phyloP scores from a whole-genome alignment of 2,329 filamentous ascomycete species.

The Dryadomyces quercivorus region DNA sequence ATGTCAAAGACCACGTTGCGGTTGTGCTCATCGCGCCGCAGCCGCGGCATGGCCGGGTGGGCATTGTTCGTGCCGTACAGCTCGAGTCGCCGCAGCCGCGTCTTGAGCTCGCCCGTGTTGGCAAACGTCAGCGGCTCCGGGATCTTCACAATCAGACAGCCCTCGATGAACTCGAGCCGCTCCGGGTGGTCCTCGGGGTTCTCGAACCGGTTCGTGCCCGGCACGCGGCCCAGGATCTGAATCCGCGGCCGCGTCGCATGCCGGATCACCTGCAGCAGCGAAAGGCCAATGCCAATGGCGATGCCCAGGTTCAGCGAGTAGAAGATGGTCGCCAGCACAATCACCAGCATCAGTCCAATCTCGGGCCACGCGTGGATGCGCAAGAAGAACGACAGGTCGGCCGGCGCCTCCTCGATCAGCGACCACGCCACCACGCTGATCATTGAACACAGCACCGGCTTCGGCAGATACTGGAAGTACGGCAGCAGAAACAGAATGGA shows the following conservation, averaged over 20 bases:
- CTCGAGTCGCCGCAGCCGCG: conserved; percentile 69
- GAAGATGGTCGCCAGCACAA: conserved; percentile 85
- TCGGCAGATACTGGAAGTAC: conserved; percentile 93
- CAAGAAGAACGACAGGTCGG: conserved; percentile 83
- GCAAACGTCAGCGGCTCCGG: conserved; percentile 94
- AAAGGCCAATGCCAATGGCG: conserved; percentile 84
- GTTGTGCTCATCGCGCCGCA: conserved; percentile 69
- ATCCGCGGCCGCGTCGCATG: conserved; percentile 89
- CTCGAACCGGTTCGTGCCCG: conserved; percentile 71
- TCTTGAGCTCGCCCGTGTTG: conserved; percentile 87
- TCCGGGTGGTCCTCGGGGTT: conserved; percentile 68
- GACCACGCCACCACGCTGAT: conserved; percentile 93
- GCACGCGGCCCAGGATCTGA: conserved; percentile 85
- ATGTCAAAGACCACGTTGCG: conserved; percentile 94
- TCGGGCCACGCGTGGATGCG: conserved; percentile 78
- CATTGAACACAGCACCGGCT: conserved; percentile 86
- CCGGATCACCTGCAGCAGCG: conserved; percentile 76
- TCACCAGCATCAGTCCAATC: conserved; percentile 74
- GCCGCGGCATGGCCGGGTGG: conserved; percentile 75
- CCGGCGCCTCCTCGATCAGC: conserved; percentile 86
- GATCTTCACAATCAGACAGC: conserved; percentile 92
- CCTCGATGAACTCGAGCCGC: conserved; percentile 76
- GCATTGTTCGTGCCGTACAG: conserved; percentile 76
- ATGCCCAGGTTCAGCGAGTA: conserved; percentile 92
- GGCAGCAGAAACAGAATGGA: conserved; percentile 74